phyloP scores from a whole-genome alignment of 345 rosid genomes.

The Salix purpurea region DNA sequence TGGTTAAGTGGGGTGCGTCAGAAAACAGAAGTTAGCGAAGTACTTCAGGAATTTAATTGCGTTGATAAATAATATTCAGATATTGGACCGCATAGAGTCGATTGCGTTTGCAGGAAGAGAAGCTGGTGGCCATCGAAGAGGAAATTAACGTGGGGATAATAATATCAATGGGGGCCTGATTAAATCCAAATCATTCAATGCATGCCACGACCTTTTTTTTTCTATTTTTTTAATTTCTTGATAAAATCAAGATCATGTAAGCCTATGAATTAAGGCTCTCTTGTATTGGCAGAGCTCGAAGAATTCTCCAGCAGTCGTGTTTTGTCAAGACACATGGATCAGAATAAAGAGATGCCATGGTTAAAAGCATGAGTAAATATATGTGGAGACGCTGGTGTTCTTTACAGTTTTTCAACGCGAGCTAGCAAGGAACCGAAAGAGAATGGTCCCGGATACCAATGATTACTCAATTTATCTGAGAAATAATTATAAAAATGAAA shows the following conservation, averaged over 20 bases:
- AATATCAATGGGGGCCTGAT: neutral
- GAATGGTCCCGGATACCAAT: neutral
- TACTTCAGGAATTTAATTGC: too few species aligned
- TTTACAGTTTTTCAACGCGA: neutral
- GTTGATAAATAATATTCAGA: too few species aligned
- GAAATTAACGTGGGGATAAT: neutral
- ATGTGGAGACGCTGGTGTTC: neutral
- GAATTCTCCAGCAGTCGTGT: neutral
- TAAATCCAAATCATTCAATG: neutral
- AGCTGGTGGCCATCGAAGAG: too few species aligned
- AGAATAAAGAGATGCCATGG: neutral
- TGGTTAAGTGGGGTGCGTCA: too few species aligned
- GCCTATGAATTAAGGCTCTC: neutral
- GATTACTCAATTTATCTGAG: too few species aligned
- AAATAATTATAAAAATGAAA: too few species aligned
- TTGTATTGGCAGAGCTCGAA: neutral
- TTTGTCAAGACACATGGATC: neutral
- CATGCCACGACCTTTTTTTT: neutral
- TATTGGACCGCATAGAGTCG: too few species aligned
- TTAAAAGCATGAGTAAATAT: neutral
- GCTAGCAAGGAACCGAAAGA: neutral
- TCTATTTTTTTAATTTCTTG: neutral
- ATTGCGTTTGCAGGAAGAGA: too few species aligned
- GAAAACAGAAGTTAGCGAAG: too few species aligned
- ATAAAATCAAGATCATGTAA: neutral